Conservation (phyloP, 1,284 basidiomycete species). For the Cryptococcus sp. region DNA sequence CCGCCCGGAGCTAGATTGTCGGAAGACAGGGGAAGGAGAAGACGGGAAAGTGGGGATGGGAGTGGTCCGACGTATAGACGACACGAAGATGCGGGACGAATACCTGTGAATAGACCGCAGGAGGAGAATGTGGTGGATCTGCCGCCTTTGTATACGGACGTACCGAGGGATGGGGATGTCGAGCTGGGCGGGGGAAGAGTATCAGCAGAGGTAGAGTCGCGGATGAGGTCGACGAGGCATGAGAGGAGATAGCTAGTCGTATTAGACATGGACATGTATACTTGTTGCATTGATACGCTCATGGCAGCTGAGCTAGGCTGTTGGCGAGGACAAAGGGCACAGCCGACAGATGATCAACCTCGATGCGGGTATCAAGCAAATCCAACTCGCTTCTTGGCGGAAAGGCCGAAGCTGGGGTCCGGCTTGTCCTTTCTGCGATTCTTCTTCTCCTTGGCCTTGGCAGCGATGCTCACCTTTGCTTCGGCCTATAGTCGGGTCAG, state of each 20-base stretch:
- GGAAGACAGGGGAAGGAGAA: slow-evolving; percentile 3
- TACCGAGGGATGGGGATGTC: slow-evolving; percentile 20
- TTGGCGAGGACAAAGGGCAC: no score
- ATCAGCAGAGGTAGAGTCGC: neutral
- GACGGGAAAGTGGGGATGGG: no score
- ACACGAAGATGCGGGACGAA: slow-evolving; percentile 29
- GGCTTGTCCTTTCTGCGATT: neutral
- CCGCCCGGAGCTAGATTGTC: slow-evolving; percentile 9
- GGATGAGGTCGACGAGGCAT: no score
- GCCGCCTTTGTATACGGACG: slow-evolving; percentile 35
- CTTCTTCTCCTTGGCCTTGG: slow-evolving; percentile 3
- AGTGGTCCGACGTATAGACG: slow-evolving; percentile 18
- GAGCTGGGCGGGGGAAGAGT: neutral
- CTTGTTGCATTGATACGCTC: no score
- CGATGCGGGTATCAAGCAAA: neutral
- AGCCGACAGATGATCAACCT: neutral
- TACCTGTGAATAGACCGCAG: slow-evolving; percentile 1
- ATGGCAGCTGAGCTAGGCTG: no score
- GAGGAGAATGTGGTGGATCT: slow-evolving; percentile 28
- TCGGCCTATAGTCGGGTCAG: neutral
- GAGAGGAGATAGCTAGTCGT: no score
- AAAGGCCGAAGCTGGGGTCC: neutral
- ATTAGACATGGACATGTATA: no score
- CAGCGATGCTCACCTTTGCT: neutral
- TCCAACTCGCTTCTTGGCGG: neutral